Evolutionary conservation across 1,284 basidiomycete genomes (phyloP).

Genomic region (Binderoboletus segoi): DNA sequence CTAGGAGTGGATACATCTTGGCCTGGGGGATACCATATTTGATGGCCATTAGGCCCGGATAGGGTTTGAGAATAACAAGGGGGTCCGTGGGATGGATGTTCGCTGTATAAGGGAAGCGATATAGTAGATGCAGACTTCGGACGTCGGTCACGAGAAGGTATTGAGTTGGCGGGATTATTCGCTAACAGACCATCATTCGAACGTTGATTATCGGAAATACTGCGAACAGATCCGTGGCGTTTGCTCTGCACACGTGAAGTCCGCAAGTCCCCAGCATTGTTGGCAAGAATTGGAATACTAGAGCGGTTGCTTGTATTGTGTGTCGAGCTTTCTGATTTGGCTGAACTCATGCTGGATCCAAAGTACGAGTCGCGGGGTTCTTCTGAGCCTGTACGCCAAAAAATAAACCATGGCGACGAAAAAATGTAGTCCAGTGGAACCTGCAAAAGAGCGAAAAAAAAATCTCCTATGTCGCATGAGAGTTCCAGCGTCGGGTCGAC

Average conservation of each 20-base stretch:
- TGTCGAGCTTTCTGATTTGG: conserved; percentile 4
- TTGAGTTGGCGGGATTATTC: conserved; percentile 4
- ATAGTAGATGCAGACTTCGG: conserved; percentile 19
- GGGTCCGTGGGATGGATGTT: conserved; percentile 27
- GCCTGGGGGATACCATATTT: conserved; percentile 45
- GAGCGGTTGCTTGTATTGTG: conserved; percentile 7
- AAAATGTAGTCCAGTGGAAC: conserved; percentile 53
- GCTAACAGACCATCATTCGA: conserved; percentile 1
- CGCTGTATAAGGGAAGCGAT: conserved; percentile 32
- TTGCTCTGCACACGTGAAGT: conserved; percentile 12
- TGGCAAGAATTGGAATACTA: conserved; percentile 13
- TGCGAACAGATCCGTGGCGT: conserved; percentile 15
- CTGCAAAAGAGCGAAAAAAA: conserved; percentile 56
- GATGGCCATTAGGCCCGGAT: conserved; percentile 24
- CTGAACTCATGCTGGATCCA: neutral
- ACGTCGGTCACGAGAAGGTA: conserved; percentile 10
- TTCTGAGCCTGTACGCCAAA: conserved; percentile 12
- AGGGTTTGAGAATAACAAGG: conserved; percentile 29
- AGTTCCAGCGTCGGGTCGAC: conserved; percentile 64
- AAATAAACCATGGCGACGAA: conserved; percentile 44
- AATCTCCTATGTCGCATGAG: conserved; percentile 61
- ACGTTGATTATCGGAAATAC: conserved; percentile 21
- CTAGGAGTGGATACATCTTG: conserved; percentile 7
- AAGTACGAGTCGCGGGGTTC: conserved; percentile 13
- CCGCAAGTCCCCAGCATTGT: conserved; percentile 6